These are phyloP conservation scores for Sonneratia caseolaris DNA, from an alignment of 345 rosid species.

Conservation along the genomic window DNA sequence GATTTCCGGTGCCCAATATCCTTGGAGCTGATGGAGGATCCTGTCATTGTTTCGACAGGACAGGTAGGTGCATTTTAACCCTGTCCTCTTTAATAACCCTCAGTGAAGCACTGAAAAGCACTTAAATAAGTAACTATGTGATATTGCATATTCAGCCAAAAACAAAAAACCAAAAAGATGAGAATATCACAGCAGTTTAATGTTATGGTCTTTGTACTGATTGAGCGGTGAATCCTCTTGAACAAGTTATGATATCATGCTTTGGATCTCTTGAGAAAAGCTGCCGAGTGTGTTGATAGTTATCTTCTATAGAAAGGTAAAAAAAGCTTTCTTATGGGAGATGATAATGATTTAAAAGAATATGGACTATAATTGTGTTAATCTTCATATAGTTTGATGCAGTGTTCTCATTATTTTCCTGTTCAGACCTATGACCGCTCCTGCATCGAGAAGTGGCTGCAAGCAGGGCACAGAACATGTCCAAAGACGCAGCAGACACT, in stretches of 20 bases:
- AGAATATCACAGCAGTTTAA: not conserved
- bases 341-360: not conserved
- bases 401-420: slow-evolving; percentile 7
- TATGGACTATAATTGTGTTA: not conserved
- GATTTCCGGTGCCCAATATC: slow-evolving; percentile 98
- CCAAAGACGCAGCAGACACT: slow-evolving; percentile 92
- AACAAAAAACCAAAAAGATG: not conserved
- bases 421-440: slow-evolving; percentile 82
- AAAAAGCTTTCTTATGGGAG: not conserved
- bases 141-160: not conserved
- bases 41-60: slow-evolving; percentile 94
- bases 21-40: slow-evolving; percentile 92
- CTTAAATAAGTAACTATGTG: not conserved
- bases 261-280: not conserved
- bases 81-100: not conserved
- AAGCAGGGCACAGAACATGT: slow-evolving; percentile 77
- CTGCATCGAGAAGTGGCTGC: slow-evolving; percentile 95
- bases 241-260: not conserved
- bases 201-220: not conserved
- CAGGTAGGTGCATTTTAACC: slow-evolving; percentile 43
- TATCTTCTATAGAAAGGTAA: too few relatives aligned
- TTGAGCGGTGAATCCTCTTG: not conserved
- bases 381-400: not conserved
- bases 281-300: too few relatives aligned
- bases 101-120: not conserved